Evolutionary conservation across 2,329 filamentous ascomycete genomes (phyloP), one percentile per base, ranked within the genome.

Genomic region (Ascochyta pisi): DNA sequence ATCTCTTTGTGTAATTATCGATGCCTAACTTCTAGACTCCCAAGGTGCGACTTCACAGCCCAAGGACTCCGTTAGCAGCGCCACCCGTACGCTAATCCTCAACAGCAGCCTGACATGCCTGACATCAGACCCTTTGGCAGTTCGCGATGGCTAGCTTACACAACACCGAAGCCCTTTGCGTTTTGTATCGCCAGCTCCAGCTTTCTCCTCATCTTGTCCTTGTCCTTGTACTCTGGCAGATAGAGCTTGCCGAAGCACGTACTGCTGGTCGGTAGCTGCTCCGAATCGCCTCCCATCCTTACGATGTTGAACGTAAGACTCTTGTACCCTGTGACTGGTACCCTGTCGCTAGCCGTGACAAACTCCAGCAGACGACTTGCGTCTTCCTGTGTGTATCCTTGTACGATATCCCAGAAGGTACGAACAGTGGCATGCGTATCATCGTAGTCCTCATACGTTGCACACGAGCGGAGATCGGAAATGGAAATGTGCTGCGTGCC

Each of bases 221-320:
- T 85, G 35, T 85, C 85, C 50, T 79, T 82, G 74, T 98, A 99
- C 76, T 93, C 88, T 1, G 95, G 95, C 58, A 99, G 75, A 62
- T 96, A 78, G 41, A 99, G 77, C 43, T 90, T 93, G 1, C 94
- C 92, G 77, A 96, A 98, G 76, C 95, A 99, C 0, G 95, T 99
- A 68, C 92, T 89, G 58, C 91, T 94, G 5, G 90, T 96, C 3
- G 95, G 95, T 65, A 99, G 69, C 73, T 63, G 79, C 59, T 80
- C 75, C 63, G 83, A 82, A 58, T 83, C 87, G 82, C 15, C 90
- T 87, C 69, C 65, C 31, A 92, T 92, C 67, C 85, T 87, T 75
- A 94, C 89, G 39, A 99, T 83, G 13, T 91, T 85, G 74, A 98
- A 98, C 68, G 90, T 87, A 42, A 98, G 79, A 65, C 90, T 92